Conservation (phyloP, 2,329 filamentous ascomycete species). For the Alternaria hordeiaustralica region DNA sequence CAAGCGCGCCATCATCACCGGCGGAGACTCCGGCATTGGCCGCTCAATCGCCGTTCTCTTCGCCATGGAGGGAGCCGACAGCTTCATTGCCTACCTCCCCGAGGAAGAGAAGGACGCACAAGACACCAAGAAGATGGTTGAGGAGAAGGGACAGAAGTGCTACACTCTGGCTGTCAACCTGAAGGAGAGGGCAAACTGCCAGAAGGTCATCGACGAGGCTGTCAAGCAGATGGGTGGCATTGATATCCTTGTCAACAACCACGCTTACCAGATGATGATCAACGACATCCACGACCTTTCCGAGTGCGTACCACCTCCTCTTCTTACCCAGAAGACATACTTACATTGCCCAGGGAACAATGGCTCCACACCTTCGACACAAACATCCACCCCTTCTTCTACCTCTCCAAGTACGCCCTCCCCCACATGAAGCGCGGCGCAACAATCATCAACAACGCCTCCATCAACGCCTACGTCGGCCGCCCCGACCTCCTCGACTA, state of each 20-base stretch:
- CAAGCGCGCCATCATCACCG: slow-evolving; percentile 80
- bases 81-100: slow-evolving; percentile 74
- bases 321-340: background rate
- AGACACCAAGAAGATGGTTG: slow-evolving; percentile 73
- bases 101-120: slow-evolving; percentile 79
- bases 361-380: slow-evolving; percentile 81
- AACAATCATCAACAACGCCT: slow-evolving; percentile 85
- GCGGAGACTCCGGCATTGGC: slow-evolving; percentile 81
- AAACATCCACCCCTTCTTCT: slow-evolving; percentile 85
- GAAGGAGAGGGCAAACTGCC: slow-evolving; percentile 70
- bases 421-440: slow-evolving; percentile 76
- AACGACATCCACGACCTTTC: slow-evolving; percentile 73
- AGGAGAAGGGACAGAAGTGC: slow-evolving; percentile 70
- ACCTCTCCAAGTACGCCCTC: slow-evolving; percentile 76
- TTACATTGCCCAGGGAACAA: slow-evolving; percentile 64
- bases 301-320: slow-evolving; percentile 60
- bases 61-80: slow-evolving; percentile 80
- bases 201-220: slow-evolving; percentile 71
- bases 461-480: slow-evolving; percentile 82
- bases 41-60: slow-evolving; percentile 77
- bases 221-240: slow-evolving; percentile 70
- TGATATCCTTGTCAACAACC: slow-evolving; percentile 78
- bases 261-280: slow-evolving; percentile 75
- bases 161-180: slow-evolving; percentile 70
- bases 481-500: slow-evolving; percentile 83